Base-by-base conservation (phyloP, 2,329 filamentous ascomycete genomes). In the Paraphaeosphaeria sporulosa region DNA sequence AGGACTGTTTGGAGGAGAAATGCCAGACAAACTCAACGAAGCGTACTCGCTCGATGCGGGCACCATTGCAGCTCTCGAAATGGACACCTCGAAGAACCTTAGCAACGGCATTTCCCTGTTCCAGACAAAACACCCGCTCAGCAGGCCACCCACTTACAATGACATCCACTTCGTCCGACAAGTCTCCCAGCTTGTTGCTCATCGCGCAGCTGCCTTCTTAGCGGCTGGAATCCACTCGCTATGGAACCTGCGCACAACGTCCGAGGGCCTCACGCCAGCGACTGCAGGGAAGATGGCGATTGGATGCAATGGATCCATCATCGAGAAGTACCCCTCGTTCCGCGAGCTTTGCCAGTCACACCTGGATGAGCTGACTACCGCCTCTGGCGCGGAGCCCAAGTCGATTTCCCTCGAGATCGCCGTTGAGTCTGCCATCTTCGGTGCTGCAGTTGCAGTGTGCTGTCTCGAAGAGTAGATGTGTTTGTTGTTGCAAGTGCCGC, bases 261-360 rank as follows among this genome's bases (percentile, higher is more conserved):
- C 79, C 9, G 85, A 87, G 64, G 80, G 76, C 13, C 56, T 81
- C 13, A 67, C 71, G 6, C 73, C 77, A 21, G 62, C 71, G 43
- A 65, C 70, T 19, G 74, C 73, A 8, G 78, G 73, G 23, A 75
- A 72, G 60, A 74, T 82, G 55, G 80, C 80, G 43, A 81, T 94
- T n/a, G 90, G 90, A 3, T 94, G 90, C 77, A 93, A 92, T 71
- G 91, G 91, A 47, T 90, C 89, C 30, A 90, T 94, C 52, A 88
- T 94, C 54, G 90, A 94, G 77, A 89, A 89, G 68, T 94, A 94
- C 71, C 90, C 91, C 0, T 80, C 82, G 8, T 94, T 93, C 75
- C 81, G 85, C 23, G 77, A 76, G 34, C 82, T 80, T 44, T 89
- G 88, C 69, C 90, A 94, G 74, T 73, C 73, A 6, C 87, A 88